A percentile compares a stretch with the other conserved stretches of the same genome.
Evolutionary conservation across 306 rosid species (phyloP).

Genomic region (Quercus ilex): DNA sequence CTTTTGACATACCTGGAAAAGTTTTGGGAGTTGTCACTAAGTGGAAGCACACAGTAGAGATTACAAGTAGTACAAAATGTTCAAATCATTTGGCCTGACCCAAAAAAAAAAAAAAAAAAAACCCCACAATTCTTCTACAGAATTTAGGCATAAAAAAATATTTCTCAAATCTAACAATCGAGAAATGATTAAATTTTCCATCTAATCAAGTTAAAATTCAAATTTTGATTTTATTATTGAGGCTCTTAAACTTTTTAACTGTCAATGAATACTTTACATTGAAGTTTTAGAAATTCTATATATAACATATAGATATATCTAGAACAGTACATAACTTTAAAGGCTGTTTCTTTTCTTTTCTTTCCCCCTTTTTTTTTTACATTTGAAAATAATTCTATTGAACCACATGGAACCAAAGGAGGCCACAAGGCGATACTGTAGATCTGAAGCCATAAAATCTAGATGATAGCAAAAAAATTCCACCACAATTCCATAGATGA

Average conservation of each 20-base stretch:
- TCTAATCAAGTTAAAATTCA: not conserved
- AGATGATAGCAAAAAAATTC: not conserved
- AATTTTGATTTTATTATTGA: not conserved
- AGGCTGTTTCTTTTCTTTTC: not conserved
- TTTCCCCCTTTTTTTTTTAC: no score
- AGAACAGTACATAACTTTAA: not conserved
- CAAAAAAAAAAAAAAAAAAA: not conserved
- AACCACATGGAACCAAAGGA: no score
- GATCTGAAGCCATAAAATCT: not conserved
- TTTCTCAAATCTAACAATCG: not conserved
- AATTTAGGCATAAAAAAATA: not conserved
- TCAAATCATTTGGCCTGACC: not conserved
- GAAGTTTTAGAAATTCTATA: not conserved
- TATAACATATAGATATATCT: not conserved
- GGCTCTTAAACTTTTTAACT: not conserved
- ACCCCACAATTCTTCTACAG: not conserved
- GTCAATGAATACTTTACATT: not conserved
- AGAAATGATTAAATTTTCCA: not conserved
- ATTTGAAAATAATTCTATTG: no score
- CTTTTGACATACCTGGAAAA: constrained; percentile 84
- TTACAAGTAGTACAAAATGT: not conserved
- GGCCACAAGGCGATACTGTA: no score
- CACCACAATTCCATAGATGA: not conserved
- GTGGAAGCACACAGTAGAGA: constrained; percentile 17
- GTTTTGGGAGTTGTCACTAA: constrained; percentile 19